Evolutionary conservation across 805 yeast species (phyloP).

Genomic region (Torulaspora quercuum): DNA sequence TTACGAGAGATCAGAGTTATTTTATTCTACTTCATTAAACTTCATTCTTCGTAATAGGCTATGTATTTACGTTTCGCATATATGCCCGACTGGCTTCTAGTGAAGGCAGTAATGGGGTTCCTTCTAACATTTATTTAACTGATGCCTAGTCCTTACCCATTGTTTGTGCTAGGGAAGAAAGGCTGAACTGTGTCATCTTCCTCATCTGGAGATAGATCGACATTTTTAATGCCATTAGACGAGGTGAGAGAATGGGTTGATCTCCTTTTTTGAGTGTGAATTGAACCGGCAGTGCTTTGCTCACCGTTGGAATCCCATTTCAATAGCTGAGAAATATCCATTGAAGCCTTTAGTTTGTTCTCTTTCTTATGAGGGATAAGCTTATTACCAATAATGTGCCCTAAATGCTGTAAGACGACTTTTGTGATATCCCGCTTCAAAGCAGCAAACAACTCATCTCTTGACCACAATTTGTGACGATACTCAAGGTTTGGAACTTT

Average conservation of each 20-base stretch:
- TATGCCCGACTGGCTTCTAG: too few species aligned
- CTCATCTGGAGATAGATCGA: slow-evolving; percentile 2
- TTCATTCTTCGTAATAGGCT: too few species aligned
- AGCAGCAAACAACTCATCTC: slow-evolving; percentile 50
- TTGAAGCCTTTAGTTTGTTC: slow-evolving; percentile 25
- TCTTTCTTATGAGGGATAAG: slow-evolving; percentile 45
- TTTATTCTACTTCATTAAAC: too few species aligned
- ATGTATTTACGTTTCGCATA: too few species aligned
- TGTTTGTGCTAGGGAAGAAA: slow-evolving; percentile 16
- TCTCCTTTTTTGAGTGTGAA: not conserved
- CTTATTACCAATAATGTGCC: slow-evolving; percentile 60
- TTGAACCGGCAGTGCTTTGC: slow-evolving; percentile 2
- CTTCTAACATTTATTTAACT: too few species aligned
- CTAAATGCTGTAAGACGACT: slow-evolving; percentile 54
- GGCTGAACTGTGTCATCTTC: slow-evolving; percentile 14
- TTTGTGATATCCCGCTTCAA: slow-evolving; percentile 56
- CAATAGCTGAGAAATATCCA: slow-evolving; percentile 23
- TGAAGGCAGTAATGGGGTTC: too few species aligned
- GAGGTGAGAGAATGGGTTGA: slow-evolving; percentile 6
- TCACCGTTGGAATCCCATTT: slow-evolving; percentile 13
- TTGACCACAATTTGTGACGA: slow-evolving; percentile 53
- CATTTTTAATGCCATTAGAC: not conserved
- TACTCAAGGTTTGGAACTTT: slow-evolving; percentile 49
- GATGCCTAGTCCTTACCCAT: too few species aligned
- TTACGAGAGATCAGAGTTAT: too few species aligned